Evolutionary conservation across 2,329 filamentous ascomycete genomes (phyloP).

Genomic region (Sphaerostilbella broomeana): DNA sequence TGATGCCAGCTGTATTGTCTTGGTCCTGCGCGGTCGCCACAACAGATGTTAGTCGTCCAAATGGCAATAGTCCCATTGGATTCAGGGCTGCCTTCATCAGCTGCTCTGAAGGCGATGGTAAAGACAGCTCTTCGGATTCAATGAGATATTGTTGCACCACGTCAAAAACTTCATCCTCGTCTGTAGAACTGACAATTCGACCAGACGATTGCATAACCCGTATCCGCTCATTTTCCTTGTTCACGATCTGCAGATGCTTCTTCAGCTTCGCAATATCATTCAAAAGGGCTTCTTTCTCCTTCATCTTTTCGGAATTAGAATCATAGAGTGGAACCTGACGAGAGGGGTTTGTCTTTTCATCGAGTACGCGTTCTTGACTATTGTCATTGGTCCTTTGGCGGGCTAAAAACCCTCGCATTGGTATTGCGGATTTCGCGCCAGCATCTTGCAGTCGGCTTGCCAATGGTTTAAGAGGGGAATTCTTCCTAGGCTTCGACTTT

Average conservation of each 20-base stretch:
- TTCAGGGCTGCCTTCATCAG: constrained; percentile 45
- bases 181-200: constrained; percentile 26
- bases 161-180: constrained; percentile 34
- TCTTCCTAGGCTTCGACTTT: constrained; percentile 31
- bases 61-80: constrained; percentile 45
- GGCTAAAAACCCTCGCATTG: constrained; percentile 5
- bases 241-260: constrained; percentile 50
- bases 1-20: constrained; percentile 35
- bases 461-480: constrained; percentile 45
- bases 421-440: constrained; percentile 5
- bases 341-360: constrained; percentile 27
- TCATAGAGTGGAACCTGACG: constrained; percentile 37
- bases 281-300: constrained; percentile 45
- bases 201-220: constrained; percentile 35
- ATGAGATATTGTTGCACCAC: constrained; percentile 35
- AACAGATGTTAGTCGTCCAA: constrained; percentile 32
- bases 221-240: constrained; percentile 52
- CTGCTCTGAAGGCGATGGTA: constrained; percentile 27
- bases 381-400: not conserved
- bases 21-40: constrained; percentile 21
- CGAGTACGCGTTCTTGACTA: constrained; percentile 4
- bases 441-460: constrained; percentile 21
- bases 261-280: constrained; percentile 51
- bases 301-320: constrained; percentile 43
- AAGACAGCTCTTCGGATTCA: constrained; percentile 27